Conservation (phyloP, 2,329 filamentous ascomycete genomes). For the Beauveria sp. region DNA sequence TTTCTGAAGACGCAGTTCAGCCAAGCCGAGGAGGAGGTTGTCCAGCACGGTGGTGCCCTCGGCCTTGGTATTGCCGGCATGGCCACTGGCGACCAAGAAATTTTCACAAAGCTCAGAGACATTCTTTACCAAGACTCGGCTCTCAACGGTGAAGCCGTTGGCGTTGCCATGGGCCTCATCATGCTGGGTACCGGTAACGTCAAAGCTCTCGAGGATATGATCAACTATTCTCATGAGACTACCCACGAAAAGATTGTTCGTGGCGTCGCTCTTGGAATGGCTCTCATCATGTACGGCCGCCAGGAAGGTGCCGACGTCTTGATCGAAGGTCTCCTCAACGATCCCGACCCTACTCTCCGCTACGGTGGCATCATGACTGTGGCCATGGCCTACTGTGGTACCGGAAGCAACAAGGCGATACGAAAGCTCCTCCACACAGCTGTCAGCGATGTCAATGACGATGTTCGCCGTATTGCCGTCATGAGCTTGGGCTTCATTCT, state of each 20-base stretch:
- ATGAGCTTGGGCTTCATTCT: conserved; percentile 98
- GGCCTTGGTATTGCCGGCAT: conserved; percentile 95
- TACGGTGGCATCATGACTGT: conserved; percentile 99
- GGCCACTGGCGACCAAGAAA: conserved; percentile 84
- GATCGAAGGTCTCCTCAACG: conserved; percentile 85
- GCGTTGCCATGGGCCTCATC: conserved; percentile 91
- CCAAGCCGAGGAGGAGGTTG: conserved; percentile 77
- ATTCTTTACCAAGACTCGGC: conserved; percentile 91
- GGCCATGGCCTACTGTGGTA: conserved; percentile 92
- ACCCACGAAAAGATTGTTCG: conserved; percentile 99
- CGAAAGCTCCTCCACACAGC: conserved; percentile 91
- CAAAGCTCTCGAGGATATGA: conserved; percentile 91
- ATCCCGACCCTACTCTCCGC: conserved; percentile 85
- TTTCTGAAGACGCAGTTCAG: conserved; percentile 71
- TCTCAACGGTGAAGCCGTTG: conserved; percentile 93
- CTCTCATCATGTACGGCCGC: conserved; percentile 93
- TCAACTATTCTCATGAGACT: conserved; percentile 93
- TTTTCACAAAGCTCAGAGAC: conserved; percentile 84
- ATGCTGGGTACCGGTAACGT: conserved; percentile 98
- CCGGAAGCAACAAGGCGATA: conserved; percentile 96
- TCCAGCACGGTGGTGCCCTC: conserved; percentile 92
- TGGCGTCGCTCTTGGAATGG: conserved; percentile 91
- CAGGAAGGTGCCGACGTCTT: conserved; percentile 93
- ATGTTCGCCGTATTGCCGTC: conserved; percentile 90
- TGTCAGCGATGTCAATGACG: conserved; percentile 96